A percentile compares a stretch with the other conserved stretches of the same genome.
Evolutionary conservation across 495 filamentous ascomycete species (phyloP).

Genomic region (Talaromyces ruber): DNA sequence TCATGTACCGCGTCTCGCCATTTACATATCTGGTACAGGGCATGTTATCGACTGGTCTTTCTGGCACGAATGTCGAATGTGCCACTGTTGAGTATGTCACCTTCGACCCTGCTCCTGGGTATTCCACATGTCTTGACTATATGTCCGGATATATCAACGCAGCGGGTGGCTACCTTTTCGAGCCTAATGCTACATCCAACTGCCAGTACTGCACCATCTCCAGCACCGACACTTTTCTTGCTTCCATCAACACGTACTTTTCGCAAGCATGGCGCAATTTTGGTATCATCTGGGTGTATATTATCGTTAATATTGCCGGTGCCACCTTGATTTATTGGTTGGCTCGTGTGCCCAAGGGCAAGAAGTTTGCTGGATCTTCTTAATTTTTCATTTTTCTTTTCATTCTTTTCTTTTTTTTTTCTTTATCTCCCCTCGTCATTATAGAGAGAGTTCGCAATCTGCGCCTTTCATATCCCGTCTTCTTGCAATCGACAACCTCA

Average conservation of each 20-base stretch:
- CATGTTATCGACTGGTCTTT: slow-evolving; percentile 53
- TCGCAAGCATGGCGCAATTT: slow-evolving; percentile 61
- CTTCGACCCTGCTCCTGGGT: slow-evolving; percentile 41
- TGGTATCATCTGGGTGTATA: slow-evolving; percentile 60
- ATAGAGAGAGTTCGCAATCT: not conserved
- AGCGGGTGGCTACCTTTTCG: slow-evolving; percentile 44
- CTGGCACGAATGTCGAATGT: slow-evolving; percentile 52
- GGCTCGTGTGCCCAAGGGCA: slow-evolving; percentile 65
- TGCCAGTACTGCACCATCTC: slow-evolving; percentile 56
- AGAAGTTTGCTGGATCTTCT: slow-evolving; percentile 6
- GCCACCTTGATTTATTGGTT: slow-evolving; percentile 75
- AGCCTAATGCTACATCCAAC: slow-evolving; percentile 37
- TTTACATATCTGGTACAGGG: slow-evolving; percentile 62
- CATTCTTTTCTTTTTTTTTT: not conserved
- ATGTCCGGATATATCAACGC: slow-evolving; percentile 38
- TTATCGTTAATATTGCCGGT: slow-evolving; percentile 68
- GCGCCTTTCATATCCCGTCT: not conserved
- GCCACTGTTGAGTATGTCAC: slow-evolving; percentile 49
- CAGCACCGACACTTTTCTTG: slow-evolving; percentile 57
- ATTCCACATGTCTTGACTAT: slow-evolving; percentile 50
- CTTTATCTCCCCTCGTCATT: no score
- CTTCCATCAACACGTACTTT: slow-evolving; percentile 37
- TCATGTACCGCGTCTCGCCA: slow-evolving; percentile 74
- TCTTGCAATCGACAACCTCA: not conserved
- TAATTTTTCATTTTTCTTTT: not conserved